Base-by-base conservation (phyloP, 192 early-diverging fungal genomes). In the Ambispora gerdemannii region DNA sequence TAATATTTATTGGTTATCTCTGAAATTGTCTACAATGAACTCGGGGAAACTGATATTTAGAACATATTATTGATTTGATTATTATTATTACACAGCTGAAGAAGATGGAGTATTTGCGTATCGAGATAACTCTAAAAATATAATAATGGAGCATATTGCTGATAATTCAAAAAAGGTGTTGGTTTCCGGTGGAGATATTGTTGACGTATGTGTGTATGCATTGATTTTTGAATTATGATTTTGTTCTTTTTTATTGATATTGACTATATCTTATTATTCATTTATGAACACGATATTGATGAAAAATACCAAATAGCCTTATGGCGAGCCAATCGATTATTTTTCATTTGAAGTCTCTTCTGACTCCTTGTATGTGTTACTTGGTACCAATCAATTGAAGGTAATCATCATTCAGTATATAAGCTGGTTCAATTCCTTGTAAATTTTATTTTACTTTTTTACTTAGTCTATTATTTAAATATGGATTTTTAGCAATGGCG, bases 401-500 rank as follows among this genome's bases (percentile, higher is more conserved):
- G 82, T 83, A 77, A 56, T 30, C 15, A 59, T 59, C 11, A 31
- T 58, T 24, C 22, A 61, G 1, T 38, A 55, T 19, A 20, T 79
- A 31, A 51, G 67, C 0, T 33, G 71, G 53, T 82, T 82, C 67
- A 67, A n/a, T 56, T 22, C 31, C 19, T 27, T 67, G 24, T 25
- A 43, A 43, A 10, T 43, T 43, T 43, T 28, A 38, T 59, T 38
- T 28, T 71, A 56, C 22, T 13, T 64, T 4, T 32, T 61, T 56
- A 20, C 47, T 6, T 4, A 6, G 31, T 1, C n/a, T 3, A 20
- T 33, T 22, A 22, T 59, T 19, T 6, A 32, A 49, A 19, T 67
- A 32, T 2, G n/a, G n/a, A n/a, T n/a, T n/a, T 51, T 79, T 63
- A 87, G 84, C 69, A 84, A 79, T 98, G 93, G 93, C 80, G 96